Conservation (phyloP, 306 rosid genomes). For the Vigna mungo region DNA sequence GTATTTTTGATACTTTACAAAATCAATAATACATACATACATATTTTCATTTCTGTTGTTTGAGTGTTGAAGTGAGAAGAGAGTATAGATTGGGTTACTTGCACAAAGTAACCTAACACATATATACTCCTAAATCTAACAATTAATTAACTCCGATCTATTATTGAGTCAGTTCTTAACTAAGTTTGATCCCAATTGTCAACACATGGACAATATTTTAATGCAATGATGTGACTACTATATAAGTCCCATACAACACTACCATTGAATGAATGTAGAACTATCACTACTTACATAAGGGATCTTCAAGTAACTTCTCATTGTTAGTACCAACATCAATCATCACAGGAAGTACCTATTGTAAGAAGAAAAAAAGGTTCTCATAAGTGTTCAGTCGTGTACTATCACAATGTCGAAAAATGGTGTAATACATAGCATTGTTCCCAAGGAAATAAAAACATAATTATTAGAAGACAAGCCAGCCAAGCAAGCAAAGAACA, state of each 20-base stretch:
- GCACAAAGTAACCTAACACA: too few relatives aligned
- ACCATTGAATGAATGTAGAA: constrained; percentile 39
- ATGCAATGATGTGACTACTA: constrained; percentile 29
- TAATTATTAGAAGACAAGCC: constrained; percentile 17
- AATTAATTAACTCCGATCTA: neutral
- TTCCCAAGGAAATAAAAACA: neutral
- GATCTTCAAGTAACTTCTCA: constrained; percentile 79
- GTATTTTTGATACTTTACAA: too few relatives aligned
- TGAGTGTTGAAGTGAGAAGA: too few relatives aligned
- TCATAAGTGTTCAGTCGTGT: neutral
- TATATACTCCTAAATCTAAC: neutral
- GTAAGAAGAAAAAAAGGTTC: neutral
- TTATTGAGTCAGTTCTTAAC: neutral
- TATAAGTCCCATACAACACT: neutral
- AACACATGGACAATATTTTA: constrained; percentile 1
- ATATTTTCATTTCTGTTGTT: too few relatives aligned
- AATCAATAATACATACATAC: too few relatives aligned
- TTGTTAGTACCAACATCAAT: constrained; percentile 98
- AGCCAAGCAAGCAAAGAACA: constrained; percentile 27
- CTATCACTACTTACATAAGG: constrained; percentile 77
- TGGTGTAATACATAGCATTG: neutral
- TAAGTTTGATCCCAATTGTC: neutral
- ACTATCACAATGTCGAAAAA: constrained; percentile 3
- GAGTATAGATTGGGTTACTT: too few relatives aligned
- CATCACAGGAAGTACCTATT: constrained; percentile 97